Evolutionary conservation across 306 rosid genomes (phyloP), one percentile per base, ranked within the genome.

Genomic region (Vachellia pachyceras): DNA sequence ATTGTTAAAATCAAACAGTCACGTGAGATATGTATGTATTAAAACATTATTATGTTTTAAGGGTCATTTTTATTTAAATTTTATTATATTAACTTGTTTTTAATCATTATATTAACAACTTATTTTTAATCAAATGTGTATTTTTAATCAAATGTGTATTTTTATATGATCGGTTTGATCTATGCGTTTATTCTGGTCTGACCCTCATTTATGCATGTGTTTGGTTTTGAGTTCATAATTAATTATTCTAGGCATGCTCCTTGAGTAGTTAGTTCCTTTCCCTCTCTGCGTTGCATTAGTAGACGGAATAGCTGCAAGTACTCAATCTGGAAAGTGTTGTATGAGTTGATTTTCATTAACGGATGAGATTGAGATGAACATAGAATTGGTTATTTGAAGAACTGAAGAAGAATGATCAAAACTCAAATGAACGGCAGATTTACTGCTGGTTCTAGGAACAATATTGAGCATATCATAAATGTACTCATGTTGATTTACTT

Each of bases 401-500:
- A 64, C 35, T 17, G 22, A 17, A 33, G 22, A 33, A 64, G 69
- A 33, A 35, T 64, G 42, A 64, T 36, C 4, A 6, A 3, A 35
- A 64, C 69, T 64, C 69, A 64, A 14, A 29, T 29, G 22, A 66
- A 54, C 67, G 61, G 35, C 37, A 45, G 42, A 55, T 1, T 14
- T 17, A 15, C 5, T 4, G n/a, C 18, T 4, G n/a, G 18, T 47
- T 3, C 55, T 4, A 50, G 2, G 58, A 17, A 6, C 18, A 17
- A 50, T 50, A 29, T 29, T 29, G 8, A 50, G 18, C 55, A 55
- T 65, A 66, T 29, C 36, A 71, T 22, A 42, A 52, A 66, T 22
- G 6, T 72, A 11, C 13, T 14, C 10, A 35, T 40, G 10, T 22
- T 40, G 57, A 47, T 71, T 72, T 64, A 17, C 79, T 84, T 39